phyloP scores from a whole-genome alignment of 2,329 filamentous ascomycete species.

The Fusarium hainanense region DNA sequence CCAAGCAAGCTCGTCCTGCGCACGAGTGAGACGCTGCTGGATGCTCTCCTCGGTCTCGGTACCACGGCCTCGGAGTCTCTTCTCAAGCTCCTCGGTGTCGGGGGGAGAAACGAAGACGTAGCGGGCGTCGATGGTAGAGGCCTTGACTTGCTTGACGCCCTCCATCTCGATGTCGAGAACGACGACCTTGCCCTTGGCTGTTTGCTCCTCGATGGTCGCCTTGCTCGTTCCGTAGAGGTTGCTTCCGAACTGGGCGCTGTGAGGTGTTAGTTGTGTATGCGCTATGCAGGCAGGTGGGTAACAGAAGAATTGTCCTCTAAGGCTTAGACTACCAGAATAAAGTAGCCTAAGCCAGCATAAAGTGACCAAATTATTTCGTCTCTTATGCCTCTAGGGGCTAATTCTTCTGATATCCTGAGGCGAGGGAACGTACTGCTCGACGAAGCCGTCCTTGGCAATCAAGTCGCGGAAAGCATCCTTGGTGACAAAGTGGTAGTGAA shows the following conservation, averaged over 20 bases:
- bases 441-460: slow-evolving; percentile 75
- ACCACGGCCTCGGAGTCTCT: slow-evolving; percentile 76
- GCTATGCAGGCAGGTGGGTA: background rate
- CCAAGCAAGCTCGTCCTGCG: slow-evolving; percentile 79
- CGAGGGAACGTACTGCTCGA: slow-evolving; percentile 67
- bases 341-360: too few species aligned
- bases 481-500: slow-evolving; percentile 83
- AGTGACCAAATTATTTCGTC: too few species aligned
- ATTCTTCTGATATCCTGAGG: background rate
- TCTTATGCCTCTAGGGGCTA: background rate
- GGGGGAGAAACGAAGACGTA: slow-evolving; percentile 91
- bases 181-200: slow-evolving; percentile 76
- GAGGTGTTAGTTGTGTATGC: slow-evolving; percentile 8
- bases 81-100: slow-evolving; percentile 77
- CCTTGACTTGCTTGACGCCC: slow-evolving; percentile 93
- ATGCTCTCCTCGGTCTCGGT: slow-evolving; percentile 82
- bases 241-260: slow-evolving; percentile 79
- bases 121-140: slow-evolving; percentile 76
- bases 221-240: slow-evolving; percentile 91
- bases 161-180: slow-evolving; percentile 98
- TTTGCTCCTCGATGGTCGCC: slow-evolving; percentile 79
- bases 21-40: slow-evolving; percentile 75
- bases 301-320: background rate
- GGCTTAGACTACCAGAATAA: too few species aligned
- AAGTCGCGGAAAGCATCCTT: slow-evolving; percentile 74